phyloP scores from a whole-genome alignment of 306 rosid species.

The Herpetospermum pedunculosum region DNA sequence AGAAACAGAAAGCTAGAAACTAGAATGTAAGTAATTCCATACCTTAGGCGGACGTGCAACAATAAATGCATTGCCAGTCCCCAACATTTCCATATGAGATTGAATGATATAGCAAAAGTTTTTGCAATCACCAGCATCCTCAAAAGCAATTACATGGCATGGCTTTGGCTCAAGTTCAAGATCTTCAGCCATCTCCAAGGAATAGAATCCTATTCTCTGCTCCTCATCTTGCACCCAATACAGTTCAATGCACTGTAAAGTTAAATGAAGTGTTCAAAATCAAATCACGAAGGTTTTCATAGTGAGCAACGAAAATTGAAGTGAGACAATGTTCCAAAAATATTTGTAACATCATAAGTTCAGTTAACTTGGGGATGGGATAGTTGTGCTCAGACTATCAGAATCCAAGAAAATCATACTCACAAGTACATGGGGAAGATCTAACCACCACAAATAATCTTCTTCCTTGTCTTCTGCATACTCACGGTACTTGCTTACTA shows the following conservation, averaged over 20 bases:
- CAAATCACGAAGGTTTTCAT: background rate
- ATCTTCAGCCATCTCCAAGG: constrained; percentile 90
- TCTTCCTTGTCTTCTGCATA: constrained; percentile 61
- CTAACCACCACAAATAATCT: constrained; percentile 97
- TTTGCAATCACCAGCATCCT: constrained; percentile 75
- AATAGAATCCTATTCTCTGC: constrained; percentile 71
- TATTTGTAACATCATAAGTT: background rate
- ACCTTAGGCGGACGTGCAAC: constrained; percentile 93
- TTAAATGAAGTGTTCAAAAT: background rate
- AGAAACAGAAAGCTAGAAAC: constrained; percentile 8
- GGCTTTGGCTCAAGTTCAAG: constrained; percentile 97
- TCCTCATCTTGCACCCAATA: constrained; percentile 57
- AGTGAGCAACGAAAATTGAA: background rate
- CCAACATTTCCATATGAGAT: constrained; percentile 79
- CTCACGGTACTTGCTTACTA: constrained; percentile 84
- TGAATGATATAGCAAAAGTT: constrained; percentile 79
- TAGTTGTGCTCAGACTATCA: background rate
- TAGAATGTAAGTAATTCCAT: constrained; percentile 1
- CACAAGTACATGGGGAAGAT: constrained; percentile 72
- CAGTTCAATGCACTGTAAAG: constrained; percentile 76
- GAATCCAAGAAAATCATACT: constrained; percentile 11
- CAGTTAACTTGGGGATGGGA: background rate
- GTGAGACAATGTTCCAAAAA: background rate
- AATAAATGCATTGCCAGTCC: constrained; percentile 70
- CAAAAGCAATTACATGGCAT: constrained; percentile 74